Percentiles rank a stretch among this genome's conserved stretches.
phyloP scores from a whole-genome alignment of 805 yeast genomes.

The Myxozyma lipomycoides region DNA sequence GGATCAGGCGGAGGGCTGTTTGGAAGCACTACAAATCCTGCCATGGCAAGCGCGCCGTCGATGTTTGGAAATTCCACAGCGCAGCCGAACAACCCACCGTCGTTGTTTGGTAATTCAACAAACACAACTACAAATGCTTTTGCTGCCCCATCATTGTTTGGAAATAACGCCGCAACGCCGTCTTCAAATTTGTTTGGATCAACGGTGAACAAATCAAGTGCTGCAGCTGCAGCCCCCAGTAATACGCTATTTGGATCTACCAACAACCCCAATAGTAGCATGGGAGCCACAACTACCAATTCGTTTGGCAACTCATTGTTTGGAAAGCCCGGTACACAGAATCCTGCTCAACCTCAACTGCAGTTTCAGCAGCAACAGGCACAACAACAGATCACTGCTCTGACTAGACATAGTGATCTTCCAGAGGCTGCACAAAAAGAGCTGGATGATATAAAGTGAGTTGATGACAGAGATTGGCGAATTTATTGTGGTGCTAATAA shows the following conservation, averaged over 20 bases:
- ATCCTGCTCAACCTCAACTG: constrained; percentile 3
- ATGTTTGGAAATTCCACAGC: constrained; percentile 5
- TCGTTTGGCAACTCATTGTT: constrained; percentile 2
- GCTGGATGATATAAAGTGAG: constrained; percentile 49
- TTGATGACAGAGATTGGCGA: not conserved
- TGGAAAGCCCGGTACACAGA: constrained; percentile 6
- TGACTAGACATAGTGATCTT: constrained; percentile 57
- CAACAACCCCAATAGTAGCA: not conserved
- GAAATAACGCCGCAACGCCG: not conserved
- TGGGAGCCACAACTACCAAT: not conserved
- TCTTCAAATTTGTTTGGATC: not conserved
- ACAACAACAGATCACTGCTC: constrained; percentile 43
- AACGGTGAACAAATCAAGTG: not conserved
- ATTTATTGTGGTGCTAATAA: not conserved
- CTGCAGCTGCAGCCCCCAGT: not conserved
- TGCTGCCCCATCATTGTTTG: not conserved
- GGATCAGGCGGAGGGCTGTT: not conserved
- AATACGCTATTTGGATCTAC: not conserved
- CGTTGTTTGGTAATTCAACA: constrained; percentile 4
- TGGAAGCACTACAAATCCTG: not conserved
- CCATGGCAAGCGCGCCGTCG: constrained; percentile 5
- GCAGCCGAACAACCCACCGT: not conserved
- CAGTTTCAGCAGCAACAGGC: constrained; percentile 3
- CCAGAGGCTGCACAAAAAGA: constrained; percentile 52
- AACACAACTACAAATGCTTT: not conserved